A percentile compares a stretch with the other conserved stretches of the same genome.
Evolutionary conservation across 805 yeast species (phyloP).

Genomic region (Candida sanyiensis): DNA sequence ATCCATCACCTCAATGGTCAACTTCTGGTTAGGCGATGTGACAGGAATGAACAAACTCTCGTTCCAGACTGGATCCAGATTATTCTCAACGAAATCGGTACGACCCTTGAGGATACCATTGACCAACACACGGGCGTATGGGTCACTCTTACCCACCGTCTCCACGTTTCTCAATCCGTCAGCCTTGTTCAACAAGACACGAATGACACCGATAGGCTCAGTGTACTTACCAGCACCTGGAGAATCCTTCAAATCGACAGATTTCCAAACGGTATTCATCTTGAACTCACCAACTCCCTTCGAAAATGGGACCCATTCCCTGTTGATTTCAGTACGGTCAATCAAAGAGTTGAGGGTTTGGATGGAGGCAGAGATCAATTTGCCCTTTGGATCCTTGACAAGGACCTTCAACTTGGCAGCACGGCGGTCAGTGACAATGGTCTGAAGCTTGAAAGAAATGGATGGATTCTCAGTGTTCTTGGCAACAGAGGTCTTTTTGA

Average conservation of each 20-base stretch:
- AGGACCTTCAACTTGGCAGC: slow-evolving; percentile 62
- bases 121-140: slow-evolving; percentile 74
- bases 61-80: slow-evolving; percentile 79
- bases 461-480: slow-evolving; percentile 62
- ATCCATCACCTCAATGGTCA: slow-evolving; percentile 90
- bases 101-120: slow-evolving; percentile 75
- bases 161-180: slow-evolving; percentile 77
- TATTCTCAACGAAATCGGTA: slow-evolving; percentile 61
- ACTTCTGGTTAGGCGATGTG: slow-evolving; percentile 72
- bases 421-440: slow-evolving; percentile 66
- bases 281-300: slow-evolving; percentile 69
- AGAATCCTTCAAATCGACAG: slow-evolving; percentile 67
- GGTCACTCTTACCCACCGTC: slow-evolving; percentile 86
- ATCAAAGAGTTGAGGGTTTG: slow-evolving; percentile 59
- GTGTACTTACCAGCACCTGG: slow-evolving; percentile 75
- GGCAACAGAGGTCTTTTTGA: slow-evolving; percentile 50
- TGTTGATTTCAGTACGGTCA: slow-evolving; percentile 69
- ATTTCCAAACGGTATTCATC: slow-evolving; percentile 74
- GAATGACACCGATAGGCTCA: slow-evolving; percentile 91
- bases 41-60: slow-evolving; percentile 78
- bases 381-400: slow-evolving; percentile 56
- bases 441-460: slow-evolving; percentile 59
- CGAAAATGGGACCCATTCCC: slow-evolving; percentile 68
- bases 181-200: slow-evolving; percentile 67
- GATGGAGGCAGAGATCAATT: slow-evolving; percentile 52